Base-by-base conservation (phyloP, 1,284 basidiomycete species). In the Ustilago cynodontis region DNA sequence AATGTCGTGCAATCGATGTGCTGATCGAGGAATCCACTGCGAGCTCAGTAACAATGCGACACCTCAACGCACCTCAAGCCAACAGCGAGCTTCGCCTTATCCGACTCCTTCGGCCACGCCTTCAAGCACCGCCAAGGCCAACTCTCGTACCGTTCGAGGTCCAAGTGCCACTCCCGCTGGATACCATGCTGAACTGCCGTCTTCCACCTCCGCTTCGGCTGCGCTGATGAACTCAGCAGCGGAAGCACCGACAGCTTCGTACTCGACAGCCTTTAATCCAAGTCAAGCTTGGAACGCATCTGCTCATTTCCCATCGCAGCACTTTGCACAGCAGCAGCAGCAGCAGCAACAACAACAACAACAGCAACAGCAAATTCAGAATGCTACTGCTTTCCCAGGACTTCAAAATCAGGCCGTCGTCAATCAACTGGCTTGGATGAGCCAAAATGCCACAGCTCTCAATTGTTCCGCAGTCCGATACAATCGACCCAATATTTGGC, bases 1-100 rank as follows among this genome's bases (percentile, higher is more conserved):
- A 11, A 65, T 47, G 22, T 65, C 78, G 10, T 80, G 78, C 57
- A 77, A 58, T 18, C 61, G 76, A 39, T 80, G 78, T 50, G 62
- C 63, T 1, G 69, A 71, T 50, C 76, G 78, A 35, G 65, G 76
- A 10, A 65, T 75, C 28, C 61, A 61, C 52, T 80, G 78, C 65
- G 59, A 71, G 45, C 26, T 70, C 16, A 68, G 68, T 55, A 47
- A 50, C 31, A 60, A 41, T 22, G 50, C 22, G 28, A 66, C 66
- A 35, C 65, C 61, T 24, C 71, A 65, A 45, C 60, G 56, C 16
- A 3, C 62, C 1, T 8, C 60, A 16, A 61, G 52, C 37, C 66
- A 63, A 31, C 58, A 53, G 14, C 58, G 58, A 24, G 33, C 60
- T 8, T 66, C 68, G 4, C 67, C 65, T 8, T 63, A 67, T 43